phyloP scores from a whole-genome alignment of 2,329 filamentous ascomycete genomes.

The Gremmenia infestans region DNA sequence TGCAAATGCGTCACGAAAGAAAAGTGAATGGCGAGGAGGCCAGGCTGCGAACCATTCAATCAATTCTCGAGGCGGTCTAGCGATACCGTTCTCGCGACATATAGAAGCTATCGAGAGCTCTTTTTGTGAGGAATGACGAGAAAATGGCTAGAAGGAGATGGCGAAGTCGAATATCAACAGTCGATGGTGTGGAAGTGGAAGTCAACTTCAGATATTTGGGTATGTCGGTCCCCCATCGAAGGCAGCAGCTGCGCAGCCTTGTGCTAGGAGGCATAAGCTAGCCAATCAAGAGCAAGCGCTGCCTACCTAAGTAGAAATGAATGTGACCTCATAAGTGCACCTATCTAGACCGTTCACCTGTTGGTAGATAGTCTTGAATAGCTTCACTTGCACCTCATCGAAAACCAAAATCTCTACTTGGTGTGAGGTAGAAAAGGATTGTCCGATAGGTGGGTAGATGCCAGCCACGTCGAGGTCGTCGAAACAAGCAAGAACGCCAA shows the following conservation, averaged over 20 bases:
- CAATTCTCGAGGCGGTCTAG: neutral
- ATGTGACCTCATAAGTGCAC: neutral
- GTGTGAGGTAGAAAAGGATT: no score
- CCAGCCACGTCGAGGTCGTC: neutral
- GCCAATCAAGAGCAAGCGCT: no score
- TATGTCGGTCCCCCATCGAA: neutral
- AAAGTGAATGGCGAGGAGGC: neutral
- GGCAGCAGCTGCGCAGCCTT: neutral
- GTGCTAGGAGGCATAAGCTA: no score
- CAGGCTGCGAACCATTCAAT: neutral
- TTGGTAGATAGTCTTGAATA: neutral
- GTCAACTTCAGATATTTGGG: neutral
- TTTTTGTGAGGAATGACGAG: neutral
- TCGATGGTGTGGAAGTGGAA: neutral
- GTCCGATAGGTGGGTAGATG: neutral
- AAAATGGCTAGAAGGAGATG: neutral
- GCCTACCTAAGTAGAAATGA: no score
- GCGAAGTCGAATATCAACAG: neutral
- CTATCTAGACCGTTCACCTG: neutral
- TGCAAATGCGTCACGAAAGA: neutral
- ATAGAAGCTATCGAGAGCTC: neutral
- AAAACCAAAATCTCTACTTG: neutral
- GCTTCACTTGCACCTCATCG: neutral
- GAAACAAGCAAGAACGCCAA: neutral
- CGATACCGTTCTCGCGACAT: no score